Base-by-base conservation (phyloP, 2,329 filamentous ascomycete genomes). In the Orbilia blumenaviensis region DNA sequence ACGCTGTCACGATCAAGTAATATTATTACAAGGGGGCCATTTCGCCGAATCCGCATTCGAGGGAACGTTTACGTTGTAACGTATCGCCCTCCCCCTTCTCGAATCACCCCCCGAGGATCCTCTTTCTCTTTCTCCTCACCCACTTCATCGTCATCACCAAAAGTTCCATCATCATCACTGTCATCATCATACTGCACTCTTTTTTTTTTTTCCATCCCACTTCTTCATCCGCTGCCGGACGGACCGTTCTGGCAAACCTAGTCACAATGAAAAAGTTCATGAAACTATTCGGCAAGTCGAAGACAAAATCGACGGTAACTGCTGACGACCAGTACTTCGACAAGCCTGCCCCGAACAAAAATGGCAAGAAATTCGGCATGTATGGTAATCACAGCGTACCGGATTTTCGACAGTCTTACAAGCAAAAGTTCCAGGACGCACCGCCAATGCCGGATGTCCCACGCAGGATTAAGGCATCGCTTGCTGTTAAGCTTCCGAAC, bases 401-500 rank as follows among this genome's bases (percentile, higher is more conserved):
- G 27, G 66, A 71, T 61, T 78, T 79, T 42, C 66, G 69, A 61
- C 44, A 78, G 14, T 38, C 78, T 3, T 69, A 62, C 62, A 75
- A 75, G 34, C 66, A 63, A 23, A 72, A 63, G 27, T 66, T 62
- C n/a, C 69, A 71, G 18, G 67, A 71, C 36, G 56, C 73, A 23
- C 72, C 66, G 16, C 72, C 61, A 9, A 66, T 66, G 61, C 66
- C 77, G 14, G 75, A 67, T 32, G 50, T 63, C 34, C 44, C 48
- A 18, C 52, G 68, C 36, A 60, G 36, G 56, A 21, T 25, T 14
- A 38, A 56, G 67, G 41, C 56, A 18, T 78, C 78, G 23, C 29
- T 69, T 38, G 85, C 89, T 56, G 84, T 84, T 42, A 83, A 83
- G 62, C 86, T 97, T 9, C 91, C 93, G 8, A 84, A 86, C 25